Evolutionary conservation across 345 rosid genomes (phyloP).

Genomic region (Geranium rotundifolium): DNA sequence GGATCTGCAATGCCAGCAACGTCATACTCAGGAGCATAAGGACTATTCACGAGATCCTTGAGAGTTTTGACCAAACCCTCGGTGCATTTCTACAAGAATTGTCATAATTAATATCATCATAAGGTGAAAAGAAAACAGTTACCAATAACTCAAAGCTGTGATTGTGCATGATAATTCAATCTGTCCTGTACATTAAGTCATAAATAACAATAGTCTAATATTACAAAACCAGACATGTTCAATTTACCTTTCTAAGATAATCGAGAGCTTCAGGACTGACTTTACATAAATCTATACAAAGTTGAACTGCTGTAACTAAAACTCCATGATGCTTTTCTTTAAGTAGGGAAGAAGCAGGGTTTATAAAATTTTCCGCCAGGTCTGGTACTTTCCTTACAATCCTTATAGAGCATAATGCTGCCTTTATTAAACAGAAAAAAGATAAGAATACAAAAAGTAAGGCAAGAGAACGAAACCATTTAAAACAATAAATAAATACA

Average conservation of each 20-base stretch:
- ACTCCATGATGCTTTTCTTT: slow-evolving; percentile 99
- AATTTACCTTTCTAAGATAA: slow-evolving; percentile 71
- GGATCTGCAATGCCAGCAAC: slow-evolving; percentile 97
- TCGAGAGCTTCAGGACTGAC: slow-evolving; percentile 80
- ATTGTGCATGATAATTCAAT: neutral
- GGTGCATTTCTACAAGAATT: slow-evolving; percentile 62
- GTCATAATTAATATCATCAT: slow-evolving; percentile 10
- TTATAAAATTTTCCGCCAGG: slow-evolving; percentile 93
- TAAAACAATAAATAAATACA: neutral
- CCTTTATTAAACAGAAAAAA: slow-evolving; percentile 38
- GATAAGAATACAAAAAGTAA: slow-evolving; percentile 9
- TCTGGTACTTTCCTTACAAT: slow-evolving; percentile 96
- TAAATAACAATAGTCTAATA: neutral
- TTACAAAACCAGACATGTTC: slow-evolving; percentile 5
- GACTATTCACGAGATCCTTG: slow-evolving; percentile 78
- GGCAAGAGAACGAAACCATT: slow-evolving; percentile 4
- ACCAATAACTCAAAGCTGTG: neutral
- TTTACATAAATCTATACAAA: slow-evolving; percentile 84
- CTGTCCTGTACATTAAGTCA: neutral
- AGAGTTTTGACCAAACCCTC: slow-evolving; percentile 81
- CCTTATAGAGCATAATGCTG: slow-evolving; percentile 91
- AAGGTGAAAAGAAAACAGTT: neutral
- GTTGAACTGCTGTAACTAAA: slow-evolving; percentile 88
- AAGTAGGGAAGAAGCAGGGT: slow-evolving; percentile 73
- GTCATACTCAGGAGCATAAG: slow-evolving; percentile 97